Base-by-base conservation (phyloP, 805 yeast genomes). In the Maudiozyma saulgeensis region DNA sequence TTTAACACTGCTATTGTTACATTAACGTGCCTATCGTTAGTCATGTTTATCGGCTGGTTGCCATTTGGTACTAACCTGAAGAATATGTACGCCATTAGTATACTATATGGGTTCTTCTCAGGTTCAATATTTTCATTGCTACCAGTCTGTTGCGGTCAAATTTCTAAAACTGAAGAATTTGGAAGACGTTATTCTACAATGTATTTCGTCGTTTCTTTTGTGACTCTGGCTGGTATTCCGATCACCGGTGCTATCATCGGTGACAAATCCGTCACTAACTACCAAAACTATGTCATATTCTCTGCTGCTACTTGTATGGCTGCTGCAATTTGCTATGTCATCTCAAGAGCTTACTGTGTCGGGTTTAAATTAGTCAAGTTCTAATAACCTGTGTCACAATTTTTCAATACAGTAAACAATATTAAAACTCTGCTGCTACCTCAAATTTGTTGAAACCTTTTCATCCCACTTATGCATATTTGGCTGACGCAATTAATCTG, bases 121-220 rank as follows among this genome's bases (percentile, higher is more conserved):
- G 78, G 81, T 6, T 74, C 82, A 2, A 73, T 78, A 0, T 70
- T 79, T 53, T 72, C 82, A 3, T 60, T 79, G 48, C 69, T 78
- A 42, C 82, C 84, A 7, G 80, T 78, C 2, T 77, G 82, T 54
- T 71, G 80, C 51, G 81, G 80, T 1, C 80, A 79, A 50, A 76
- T 80, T 35, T 76, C 81, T 19, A 74, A 73, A 47, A 72, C 75
- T 12, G 75, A 76, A 45, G 73, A 68, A 49, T 77, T 75, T 60
- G 82, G 82, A 31, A 73, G 70, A 60, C 69, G 79, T 16, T 78
- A 77, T 53, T 77, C 81, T 2, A 75, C 81, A 8, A 74, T 80
- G 65, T 82, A 80, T 60, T 76, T 77, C 39, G 67, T 79, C 55
- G 82, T 78, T 15, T 73, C 84, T 1, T 71, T 80, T 55, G 78